Evolutionary conservation across 495 filamentous ascomycete genomes (phyloP), one percentile per base, ranked within the genome.

Genomic region (Immersiella caudata): DNA sequence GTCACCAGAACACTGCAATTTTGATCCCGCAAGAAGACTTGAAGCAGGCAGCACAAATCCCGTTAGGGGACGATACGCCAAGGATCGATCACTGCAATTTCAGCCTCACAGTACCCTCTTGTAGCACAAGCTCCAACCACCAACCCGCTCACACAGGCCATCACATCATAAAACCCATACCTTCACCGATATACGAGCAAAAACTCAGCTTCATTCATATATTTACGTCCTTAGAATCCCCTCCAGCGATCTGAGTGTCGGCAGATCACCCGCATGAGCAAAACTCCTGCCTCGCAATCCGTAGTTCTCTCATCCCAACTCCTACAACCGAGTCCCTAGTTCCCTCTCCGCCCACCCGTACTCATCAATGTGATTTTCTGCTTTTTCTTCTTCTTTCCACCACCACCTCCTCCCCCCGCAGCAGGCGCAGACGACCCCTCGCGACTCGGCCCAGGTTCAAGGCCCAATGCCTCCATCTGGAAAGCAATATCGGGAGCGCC

Each of bases 351-450:
- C 9, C 82, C 74, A 22, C 82, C 80, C 5, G 93, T 97, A 66
- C 91, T 93, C 93, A 97, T 97, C 64, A 97, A 75, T 11, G 92
- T 97, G 60, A 97, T 97, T 83, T 96, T 95, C 81, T 96, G 93
- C 61, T 86, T 88, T 80, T 96, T 97, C 82, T 94, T 96, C 79
- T 91, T 93, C 80, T 92, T 93, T 61, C 79, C 79, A 6, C 74
- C 77, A 9, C 72, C 72, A 50, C 69, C 59, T 54, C 72, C 52
- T 68, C 74, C 64, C 9, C 60, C 60, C 25, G 57, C 71, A 59
- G 69, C 63, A 14, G 73, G 33, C 67, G 54, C 64, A 67, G 36
- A 26, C 61, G 64, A 16, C 46, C 46, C 57, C 46, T 73, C 62
- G 21, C 69, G 21, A 63, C 58, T 46, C 64, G 70, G 73, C 14